Evolutionary conservation across 2,329 filamentous ascomycete genomes (phyloP).

Genomic region (Emmonsiellopsis sp.): DNA sequence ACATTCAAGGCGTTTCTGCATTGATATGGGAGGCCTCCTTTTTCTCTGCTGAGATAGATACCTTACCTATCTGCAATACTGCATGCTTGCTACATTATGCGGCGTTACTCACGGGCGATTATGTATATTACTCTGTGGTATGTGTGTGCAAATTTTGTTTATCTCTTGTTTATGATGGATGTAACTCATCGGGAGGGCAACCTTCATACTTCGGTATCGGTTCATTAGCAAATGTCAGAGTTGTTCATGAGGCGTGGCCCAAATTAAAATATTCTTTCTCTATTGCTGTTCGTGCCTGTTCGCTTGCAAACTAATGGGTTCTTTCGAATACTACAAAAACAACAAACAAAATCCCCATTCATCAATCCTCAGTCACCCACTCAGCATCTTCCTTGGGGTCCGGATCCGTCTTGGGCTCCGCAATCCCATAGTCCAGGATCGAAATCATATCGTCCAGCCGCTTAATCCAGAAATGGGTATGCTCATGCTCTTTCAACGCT

Average conservation of each 20-base stretch:
- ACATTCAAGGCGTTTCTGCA: not conserved
- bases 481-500: slow-evolving; percentile 58
- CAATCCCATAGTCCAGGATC: slow-evolving; percentile 67
- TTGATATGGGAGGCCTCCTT: not conserved
- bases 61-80: too few species aligned
- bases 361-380: not conserved
- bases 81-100: too few species aligned
- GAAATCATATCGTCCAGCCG: slow-evolving; percentile 67
- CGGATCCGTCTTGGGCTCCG: slow-evolving; percentile 24
- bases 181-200: too few species aligned
- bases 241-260: too few species aligned
- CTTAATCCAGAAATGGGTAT: slow-evolving; percentile 67
- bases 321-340: not conserved
- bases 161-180: too few species aligned
- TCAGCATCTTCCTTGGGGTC: not conserved
- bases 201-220: too few species aligned
- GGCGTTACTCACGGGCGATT: too few species aligned
- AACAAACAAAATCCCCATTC: not conserved
- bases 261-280: too few species aligned
- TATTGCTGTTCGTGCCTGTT: too few species aligned
- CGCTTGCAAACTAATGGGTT: not conserved
- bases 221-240: too few species aligned
- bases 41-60: not conserved
- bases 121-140: too few species aligned
- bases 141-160: too few species aligned